Conservation (phyloP, 2,329 filamentous ascomycete genomes). For the Verticillium klebahnii region DNA sequence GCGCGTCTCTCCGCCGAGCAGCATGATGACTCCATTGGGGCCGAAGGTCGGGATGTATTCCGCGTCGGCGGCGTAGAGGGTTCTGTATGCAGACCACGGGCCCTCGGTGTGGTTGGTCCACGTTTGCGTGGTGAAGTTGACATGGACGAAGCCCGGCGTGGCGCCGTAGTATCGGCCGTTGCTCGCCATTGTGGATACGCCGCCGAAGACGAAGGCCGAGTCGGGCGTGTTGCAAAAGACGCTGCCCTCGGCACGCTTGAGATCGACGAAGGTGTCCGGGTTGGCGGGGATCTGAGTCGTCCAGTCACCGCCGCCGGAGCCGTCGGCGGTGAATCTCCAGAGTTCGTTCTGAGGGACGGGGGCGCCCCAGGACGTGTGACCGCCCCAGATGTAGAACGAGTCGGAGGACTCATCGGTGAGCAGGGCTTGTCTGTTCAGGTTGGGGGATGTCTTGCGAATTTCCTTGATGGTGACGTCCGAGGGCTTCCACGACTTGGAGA, state of each 20-base stretch:
- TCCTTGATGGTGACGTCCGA: slow-evolving; percentile 21
- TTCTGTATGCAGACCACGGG: slow-evolving; percentile 17
- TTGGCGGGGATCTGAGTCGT: slow-evolving; percentile 19
- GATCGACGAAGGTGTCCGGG: slow-evolving; percentile 26
- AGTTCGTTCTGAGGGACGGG: slow-evolving; percentile 19
- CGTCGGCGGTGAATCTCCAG: slow-evolving; percentile 26
- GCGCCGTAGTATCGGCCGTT: slow-evolving; percentile 13
- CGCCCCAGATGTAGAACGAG: slow-evolving; percentile 29
- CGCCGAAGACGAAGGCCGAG: slow-evolving; percentile 26
- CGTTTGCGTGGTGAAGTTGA: slow-evolving; percentile 21
- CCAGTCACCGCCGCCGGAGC: slow-evolving; percentile 27
- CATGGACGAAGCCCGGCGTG: slow-evolving; percentile 24
- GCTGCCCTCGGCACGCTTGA: slow-evolving; percentile 24
- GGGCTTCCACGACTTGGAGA: slow-evolving; percentile 29
- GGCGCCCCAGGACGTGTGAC: slow-evolving; percentile 16
- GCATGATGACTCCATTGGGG: slow-evolving; percentile 23
- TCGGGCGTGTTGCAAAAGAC: slow-evolving; percentile 19
- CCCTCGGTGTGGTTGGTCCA: slow-evolving; percentile 25
- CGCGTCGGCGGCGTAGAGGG: slow-evolving; percentile 22
- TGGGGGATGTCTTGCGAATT: slow-evolving; percentile 22
- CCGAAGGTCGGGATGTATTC: slow-evolving; percentile 26
- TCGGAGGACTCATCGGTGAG: slow-evolving; percentile 24
- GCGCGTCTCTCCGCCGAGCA: slow-evolving; percentile 24
- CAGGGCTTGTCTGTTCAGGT: slow-evolving; percentile 22
- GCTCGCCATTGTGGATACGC: slow-evolving; percentile 17